phyloP scores from a whole-genome alignment of 345 rosid genomes.

The Diplotaxis tenuifolia region DNA sequence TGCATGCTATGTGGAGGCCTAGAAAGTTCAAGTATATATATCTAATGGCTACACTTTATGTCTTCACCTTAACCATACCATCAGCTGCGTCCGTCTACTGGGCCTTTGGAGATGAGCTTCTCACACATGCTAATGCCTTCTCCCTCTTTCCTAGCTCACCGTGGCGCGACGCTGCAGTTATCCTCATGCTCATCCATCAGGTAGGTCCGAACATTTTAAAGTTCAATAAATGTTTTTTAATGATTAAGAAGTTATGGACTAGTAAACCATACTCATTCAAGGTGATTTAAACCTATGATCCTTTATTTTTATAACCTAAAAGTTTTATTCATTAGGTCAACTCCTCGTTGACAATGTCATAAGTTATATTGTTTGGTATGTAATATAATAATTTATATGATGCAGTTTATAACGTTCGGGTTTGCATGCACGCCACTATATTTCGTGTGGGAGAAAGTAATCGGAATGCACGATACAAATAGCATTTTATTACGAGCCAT shows the following conservation, averaged over 20 bases:
- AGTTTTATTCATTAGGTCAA: background rate
- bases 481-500: constrained; percentile 69
- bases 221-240: background rate
- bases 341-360: background rate
- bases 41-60: background rate
- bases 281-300: background rate
- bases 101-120: constrained; percentile 12
- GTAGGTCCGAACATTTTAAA: background rate
- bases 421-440: constrained; percentile 80
- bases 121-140: constrained; percentile 6
- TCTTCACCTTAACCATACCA: constrained; percentile 4
- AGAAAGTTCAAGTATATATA: background rate
- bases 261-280: background rate
- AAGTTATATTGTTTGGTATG: background rate
- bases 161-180: constrained; percentile 1
- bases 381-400: background rate
- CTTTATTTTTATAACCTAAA: background rate
- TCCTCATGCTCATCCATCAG: constrained; percentile 6
- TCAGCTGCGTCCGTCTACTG: background rate
- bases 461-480: constrained; percentile 77
- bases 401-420: constrained; percentile 86
- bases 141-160: background rate
- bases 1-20: constrained; percentile 5
- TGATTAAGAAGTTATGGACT: background rate
- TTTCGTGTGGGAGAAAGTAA: constrained; percentile 50